Percentiles rank a stretch among this genome's conserved stretches.
phyloP scores from a whole-genome alignment of 2,329 filamentous ascomycete species.

The Apiospora hydei region DNA sequence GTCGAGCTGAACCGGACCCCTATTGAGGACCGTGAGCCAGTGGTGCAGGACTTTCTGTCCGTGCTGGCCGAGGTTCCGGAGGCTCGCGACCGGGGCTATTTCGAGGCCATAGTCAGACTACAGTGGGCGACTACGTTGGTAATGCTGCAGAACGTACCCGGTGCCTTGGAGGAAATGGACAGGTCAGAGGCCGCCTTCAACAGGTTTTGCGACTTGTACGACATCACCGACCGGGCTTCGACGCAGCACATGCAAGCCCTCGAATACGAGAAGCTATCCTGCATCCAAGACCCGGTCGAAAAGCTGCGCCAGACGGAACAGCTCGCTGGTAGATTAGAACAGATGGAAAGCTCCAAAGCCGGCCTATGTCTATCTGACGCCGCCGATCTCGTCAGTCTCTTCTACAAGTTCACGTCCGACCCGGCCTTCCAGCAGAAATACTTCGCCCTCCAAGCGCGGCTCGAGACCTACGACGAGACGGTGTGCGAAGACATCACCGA shows the following conservation, averaged over 20 bases:
- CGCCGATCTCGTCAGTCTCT: not conserved
- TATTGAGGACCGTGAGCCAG: not conserved
- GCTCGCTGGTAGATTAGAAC: not conserved
- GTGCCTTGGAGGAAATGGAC: not conserved
- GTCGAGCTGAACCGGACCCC: not conserved
- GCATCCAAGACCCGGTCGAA: not conserved
- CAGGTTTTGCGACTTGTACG: not conserved
- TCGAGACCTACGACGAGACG: not conserved
- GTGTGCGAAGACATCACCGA: not conserved
- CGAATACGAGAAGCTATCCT: not conserved
- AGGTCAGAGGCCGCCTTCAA: conserved; percentile 1
- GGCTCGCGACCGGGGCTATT: not conserved
- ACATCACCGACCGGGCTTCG: not conserved
- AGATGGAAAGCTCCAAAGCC: not conserved
- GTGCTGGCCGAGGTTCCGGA: not conserved
- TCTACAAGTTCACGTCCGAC: not conserved
- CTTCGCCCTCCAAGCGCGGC: not conserved
- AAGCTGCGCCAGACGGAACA: not conserved
- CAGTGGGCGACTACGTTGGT: not conserved
- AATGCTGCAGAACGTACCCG: not conserved
- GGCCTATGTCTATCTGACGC: not conserved
- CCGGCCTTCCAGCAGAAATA: not conserved
- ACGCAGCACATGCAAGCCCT: not conserved
- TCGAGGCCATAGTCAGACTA: not conserved
- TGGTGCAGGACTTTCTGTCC: not conserved